Evolutionary conservation across 2,329 filamentous ascomycete genomes (phyloP).

Genomic region (Rhynchosporium secalis): DNA sequence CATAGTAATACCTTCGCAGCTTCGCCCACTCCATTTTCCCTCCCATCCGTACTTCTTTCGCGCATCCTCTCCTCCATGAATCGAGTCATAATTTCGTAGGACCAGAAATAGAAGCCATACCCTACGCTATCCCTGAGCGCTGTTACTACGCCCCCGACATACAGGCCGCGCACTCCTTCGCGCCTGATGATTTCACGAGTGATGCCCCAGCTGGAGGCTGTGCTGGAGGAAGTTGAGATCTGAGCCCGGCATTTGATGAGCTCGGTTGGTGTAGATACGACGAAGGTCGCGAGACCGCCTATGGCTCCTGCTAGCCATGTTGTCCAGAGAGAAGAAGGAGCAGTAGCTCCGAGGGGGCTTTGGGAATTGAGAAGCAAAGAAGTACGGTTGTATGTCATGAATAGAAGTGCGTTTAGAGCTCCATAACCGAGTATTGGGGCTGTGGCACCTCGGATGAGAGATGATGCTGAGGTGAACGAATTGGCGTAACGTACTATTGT

Average conservation of each 20-base stretch:
- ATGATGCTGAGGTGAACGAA: conserved; percentile 42
- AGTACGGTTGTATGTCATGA: conserved; percentile 87
- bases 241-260: conserved; percentile 88
- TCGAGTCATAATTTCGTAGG: conserved; percentile 75
- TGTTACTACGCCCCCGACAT: conserved; percentile 79
- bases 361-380: conserved; percentile 57
- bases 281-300: conserved; percentile 82
- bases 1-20: conserved; percentile 72
- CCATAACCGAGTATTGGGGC: conserved; percentile 89
- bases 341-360: conserved; percentile 22
- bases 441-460: conserved; percentile 65
- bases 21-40: conserved; percentile 43
- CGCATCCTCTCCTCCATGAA: conserved; percentile 44
- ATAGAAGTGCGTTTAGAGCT: conserved; percentile 85
- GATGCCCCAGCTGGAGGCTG: conserved; percentile 52
- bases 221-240: conserved; percentile 46
- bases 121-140: conserved; percentile 82
- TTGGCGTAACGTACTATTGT: conserved; percentile 32
- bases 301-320: conserved; percentile 79
- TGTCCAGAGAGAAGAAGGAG: conserved; percentile 57
- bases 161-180: conserved; percentile 69
- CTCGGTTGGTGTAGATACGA: conserved; percentile 85
- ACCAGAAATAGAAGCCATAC: conserved; percentile 98
- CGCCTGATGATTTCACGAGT: conserved; percentile 58
- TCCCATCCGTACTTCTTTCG: conserved; percentile 27